Percentiles rank a stretch among this genome's conserved stretches.
These are phyloP conservation scores for Aspergillus jensenii DNA, from an alignment of 2,329 filamentous ascomycete genomes.

Conservation along the genomic window DNA sequence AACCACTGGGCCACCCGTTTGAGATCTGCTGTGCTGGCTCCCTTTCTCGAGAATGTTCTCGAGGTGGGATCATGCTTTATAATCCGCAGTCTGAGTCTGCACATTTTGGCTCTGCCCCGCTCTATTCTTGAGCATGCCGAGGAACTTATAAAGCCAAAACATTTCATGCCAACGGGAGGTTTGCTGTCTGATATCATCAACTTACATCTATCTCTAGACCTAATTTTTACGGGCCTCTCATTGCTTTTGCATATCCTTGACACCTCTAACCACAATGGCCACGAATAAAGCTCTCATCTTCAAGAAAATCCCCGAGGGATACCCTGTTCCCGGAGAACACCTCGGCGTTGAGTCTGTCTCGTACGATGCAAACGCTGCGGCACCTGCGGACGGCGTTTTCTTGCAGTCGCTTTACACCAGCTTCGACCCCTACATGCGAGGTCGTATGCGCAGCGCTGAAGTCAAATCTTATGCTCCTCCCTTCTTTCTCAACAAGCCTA, in stretches of 20 bases:
- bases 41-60: conserved; percentile 9
- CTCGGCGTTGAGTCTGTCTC: conserved; percentile 65
- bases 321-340: conserved; percentile 70
- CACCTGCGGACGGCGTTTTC: conserved; percentile 65
- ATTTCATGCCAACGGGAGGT: background rate
- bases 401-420: conserved; percentile 72
- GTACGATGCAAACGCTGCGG: conserved; percentile 60
- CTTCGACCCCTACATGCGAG: conserved; percentile 82
- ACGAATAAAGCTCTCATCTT: conserved; percentile 75
- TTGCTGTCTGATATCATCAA: conserved; percentile 2
- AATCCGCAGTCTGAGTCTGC: conserved; percentile 1
- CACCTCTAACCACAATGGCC: conserved; percentile 20
- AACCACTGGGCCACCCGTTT: background rate
- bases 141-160: conserved; percentile 8
- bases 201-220: background rate
- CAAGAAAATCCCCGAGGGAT: conserved; percentile 65
- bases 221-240: background rate
- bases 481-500: conserved; percentile 61
- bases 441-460: conserved; percentile 67
- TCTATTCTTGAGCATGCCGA: background rate
- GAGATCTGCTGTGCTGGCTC: background rate
- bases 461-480: conserved; percentile 67
- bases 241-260: background rate
- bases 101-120: conserved; percentile 11
- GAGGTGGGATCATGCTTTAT: conserved; percentile 13